Evolutionary conservation across 495 filamentous ascomycete genomes (phyloP).

Genomic region (Aspergillus avenaceus): DNA sequence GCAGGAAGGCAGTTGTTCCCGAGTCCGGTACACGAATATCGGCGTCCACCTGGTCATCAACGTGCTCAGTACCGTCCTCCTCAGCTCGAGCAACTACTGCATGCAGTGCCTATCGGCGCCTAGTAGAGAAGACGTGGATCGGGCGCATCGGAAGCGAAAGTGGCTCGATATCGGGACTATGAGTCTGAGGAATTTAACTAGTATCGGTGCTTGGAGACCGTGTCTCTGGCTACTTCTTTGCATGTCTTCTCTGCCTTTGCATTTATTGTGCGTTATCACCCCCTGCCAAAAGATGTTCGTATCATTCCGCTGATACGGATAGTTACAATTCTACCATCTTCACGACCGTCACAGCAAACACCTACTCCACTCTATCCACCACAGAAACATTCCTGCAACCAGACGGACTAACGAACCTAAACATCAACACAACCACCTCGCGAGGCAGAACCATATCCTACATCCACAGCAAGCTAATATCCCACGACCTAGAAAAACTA

Average conservation of each 20-base stretch:
- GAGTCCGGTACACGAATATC: constrained; percentile 13
- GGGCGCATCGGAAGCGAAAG: constrained; percentile 37
- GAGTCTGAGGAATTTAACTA: constrained; percentile 38
- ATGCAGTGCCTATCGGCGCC: constrained; percentile 52
- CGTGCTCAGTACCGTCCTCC: constrained; percentile 31
- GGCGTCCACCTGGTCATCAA: constrained; percentile 36
- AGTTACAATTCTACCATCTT: constrained; percentile 25
- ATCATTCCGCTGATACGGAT: not conserved
- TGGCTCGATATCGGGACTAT: constrained; percentile 54
- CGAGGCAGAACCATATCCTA: no score
- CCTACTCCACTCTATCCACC: no score
- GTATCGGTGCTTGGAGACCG: not conserved
- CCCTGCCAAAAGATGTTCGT: no score
- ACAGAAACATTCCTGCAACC: no score
- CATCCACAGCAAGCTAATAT: no score
- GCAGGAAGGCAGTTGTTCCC: constrained; percentile 16
- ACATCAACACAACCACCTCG: no score
- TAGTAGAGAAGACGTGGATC: constrained; percentile 44
- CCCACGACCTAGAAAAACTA: no score
- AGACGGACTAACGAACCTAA: no score
- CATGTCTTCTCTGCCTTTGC: not conserved
- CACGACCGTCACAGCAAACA: constrained; percentile 21
- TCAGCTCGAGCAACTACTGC: constrained; percentile 40
- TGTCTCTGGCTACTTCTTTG: not conserved
- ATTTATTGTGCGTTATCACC: not conserved